A percentile compares a stretch with the other conserved stretches of the same genome.
phyloP scores from a whole-genome alignment of 805 yeast genomes.

The Saturnispora kantuleensis region DNA sequence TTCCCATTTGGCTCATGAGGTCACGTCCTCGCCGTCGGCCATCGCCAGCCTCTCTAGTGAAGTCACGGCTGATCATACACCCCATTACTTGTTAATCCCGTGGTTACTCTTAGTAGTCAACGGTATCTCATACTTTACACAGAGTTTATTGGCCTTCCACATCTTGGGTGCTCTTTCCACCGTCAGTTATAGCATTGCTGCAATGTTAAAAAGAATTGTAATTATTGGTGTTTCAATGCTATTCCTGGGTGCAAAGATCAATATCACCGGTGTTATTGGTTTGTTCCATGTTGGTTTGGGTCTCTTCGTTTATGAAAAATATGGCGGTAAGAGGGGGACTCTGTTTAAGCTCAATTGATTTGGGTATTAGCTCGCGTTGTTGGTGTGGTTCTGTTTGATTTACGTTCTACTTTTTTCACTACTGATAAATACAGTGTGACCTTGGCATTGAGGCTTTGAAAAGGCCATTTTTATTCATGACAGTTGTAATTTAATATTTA shows the following conservation, averaged over 20 bases:
- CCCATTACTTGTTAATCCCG: constrained; percentile 27
- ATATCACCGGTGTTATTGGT: constrained; percentile 40
- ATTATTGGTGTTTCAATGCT: constrained; percentile 71
- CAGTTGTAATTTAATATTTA: no score
- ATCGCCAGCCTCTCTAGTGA: neutral
- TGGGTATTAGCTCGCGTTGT: neutral
- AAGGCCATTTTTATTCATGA: no score
- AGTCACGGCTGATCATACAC: constrained; percentile 13
- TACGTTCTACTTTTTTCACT: no score
- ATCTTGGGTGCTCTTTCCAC: constrained; percentile 75
- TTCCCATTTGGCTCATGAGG: constrained; percentile 8
- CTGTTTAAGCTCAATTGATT: constrained; percentile 12
- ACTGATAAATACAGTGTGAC: no score
- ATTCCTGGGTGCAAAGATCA: constrained; percentile 42
- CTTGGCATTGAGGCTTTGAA: no score
- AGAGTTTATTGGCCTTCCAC: constrained; percentile 74
- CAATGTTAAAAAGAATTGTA: constrained; percentile 80
- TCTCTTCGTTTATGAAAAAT: constrained; percentile 51
- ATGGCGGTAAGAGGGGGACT: constrained; percentile 30
- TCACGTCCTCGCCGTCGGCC: constrained; percentile 1
- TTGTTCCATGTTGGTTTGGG: constrained; percentile 44
- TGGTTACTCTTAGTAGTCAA: constrained; percentile 45
- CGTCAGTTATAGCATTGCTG: constrained; percentile 77
- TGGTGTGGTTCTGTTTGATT: no score
- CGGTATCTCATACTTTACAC: constrained; percentile 70